A percentile compares a stretch with the other conserved stretches of the same genome.
phyloP scores from a whole-genome alignment of 345 rosid species.

The Leavenworthia alabamica region DNA sequence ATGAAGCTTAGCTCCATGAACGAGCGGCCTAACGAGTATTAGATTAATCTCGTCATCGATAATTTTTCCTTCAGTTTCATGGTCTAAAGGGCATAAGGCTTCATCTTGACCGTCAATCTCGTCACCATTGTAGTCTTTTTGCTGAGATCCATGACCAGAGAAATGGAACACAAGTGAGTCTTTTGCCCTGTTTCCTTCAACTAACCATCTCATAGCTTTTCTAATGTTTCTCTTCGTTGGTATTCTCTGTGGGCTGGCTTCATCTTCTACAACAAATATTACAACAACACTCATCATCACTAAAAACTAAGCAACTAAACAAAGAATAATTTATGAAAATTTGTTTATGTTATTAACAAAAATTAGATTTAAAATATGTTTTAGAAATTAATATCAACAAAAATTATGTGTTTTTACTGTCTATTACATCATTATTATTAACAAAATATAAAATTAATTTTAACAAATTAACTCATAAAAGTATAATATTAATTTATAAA shows the following conservation, averaged over 20 bases:
- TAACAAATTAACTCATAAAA: too few species aligned
- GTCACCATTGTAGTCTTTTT: constrained; percentile 42
- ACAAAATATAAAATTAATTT: too few species aligned
- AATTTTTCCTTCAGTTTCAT: constrained; percentile 59
- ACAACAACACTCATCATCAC: constrained; percentile 3
- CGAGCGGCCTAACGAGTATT: constrained; percentile 64
- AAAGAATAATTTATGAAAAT: too few species aligned
- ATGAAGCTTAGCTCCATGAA: constrained; percentile 59
- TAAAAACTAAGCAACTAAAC: too few species aligned
- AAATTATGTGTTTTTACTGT: too few species aligned
- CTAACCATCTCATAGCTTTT: constrained; percentile 61
- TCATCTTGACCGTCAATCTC: constrained; percentile 72
- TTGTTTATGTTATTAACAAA: too few species aligned
- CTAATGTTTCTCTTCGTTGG: constrained; percentile 75
- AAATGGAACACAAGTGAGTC: constrained; percentile 78
- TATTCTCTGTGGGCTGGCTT: constrained; percentile 37
- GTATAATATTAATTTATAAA: too few species aligned
- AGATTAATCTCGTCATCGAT: constrained; percentile 66
- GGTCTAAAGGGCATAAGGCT: constrained; percentile 64
- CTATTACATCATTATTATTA: too few species aligned
- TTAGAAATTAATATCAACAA: too few species aligned
- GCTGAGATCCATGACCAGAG: constrained; percentile 75
- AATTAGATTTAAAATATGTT: too few species aligned
- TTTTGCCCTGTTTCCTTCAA: constrained; percentile 55
- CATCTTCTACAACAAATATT: constrained; percentile 57